Evolutionary conservation across 1,139 yeast species (phyloP), one percentile per base, ranked within the genome.

Genomic region (Wickerhamomyces sp.): DNA sequence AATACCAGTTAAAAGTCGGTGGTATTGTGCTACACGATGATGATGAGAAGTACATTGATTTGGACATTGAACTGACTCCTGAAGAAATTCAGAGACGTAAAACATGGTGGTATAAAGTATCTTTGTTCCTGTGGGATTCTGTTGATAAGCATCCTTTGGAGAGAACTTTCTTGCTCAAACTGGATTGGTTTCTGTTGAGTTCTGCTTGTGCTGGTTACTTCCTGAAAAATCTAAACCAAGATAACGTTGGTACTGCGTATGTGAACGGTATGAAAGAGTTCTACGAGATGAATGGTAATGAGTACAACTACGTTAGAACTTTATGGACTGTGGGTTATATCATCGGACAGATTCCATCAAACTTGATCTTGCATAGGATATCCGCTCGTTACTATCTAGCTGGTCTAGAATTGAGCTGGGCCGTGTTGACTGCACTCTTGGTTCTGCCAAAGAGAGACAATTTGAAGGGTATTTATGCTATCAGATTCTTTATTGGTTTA

Each of bases 181-280:
- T 70, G 28, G 76, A 71, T 43, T 65, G 62, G 45, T 70, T 70
- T 47, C 46, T 70, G 26, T 49, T 71, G 22, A 55, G 64, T 23
- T 65, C 70, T 16, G 60, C 72, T 1, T 64, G 69, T 64, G 47
- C 66, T 39, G 75, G 75, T 12, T 61, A 59, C 45, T 62, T 62
- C 44, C 54, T 61, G 41, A 61, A 62, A 43, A 54, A 62, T 30
- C 58, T 73, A 41, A 69, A 72, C 44, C 74, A 68, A 44, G 51
- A 59, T 7, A 72, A 72, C 45, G 51, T 72, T 13, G 58, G 68
- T 23, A 70, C 75, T n/a, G 78, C 55, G 2, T 78, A 72, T 49
- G 78, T 75, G 26, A 72, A 75, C 36, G 83, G 84, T 15, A 75
- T 78, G 83, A 60, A 66, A 38, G 79, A 76, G 42, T 69, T 70